These are phyloP conservation scores for Nissolia schottii DNA, from an alignment of 306 rosid genomes.

Conservation along the genomic window DNA sequence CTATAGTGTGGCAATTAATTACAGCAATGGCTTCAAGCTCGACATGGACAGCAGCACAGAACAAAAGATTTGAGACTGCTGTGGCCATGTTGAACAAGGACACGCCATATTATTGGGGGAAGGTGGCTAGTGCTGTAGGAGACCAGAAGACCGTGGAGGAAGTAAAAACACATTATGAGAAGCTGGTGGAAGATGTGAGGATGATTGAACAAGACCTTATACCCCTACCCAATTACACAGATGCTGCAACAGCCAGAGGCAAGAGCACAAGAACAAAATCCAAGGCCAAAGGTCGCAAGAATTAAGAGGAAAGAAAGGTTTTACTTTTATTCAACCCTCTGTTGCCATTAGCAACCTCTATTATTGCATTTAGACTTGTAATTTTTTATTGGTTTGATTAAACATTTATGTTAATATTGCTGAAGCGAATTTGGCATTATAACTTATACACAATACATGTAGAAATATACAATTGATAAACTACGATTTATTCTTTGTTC, in stretches of 20 bases:
- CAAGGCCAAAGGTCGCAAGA: constrained; percentile 21
- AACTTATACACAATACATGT: too few relatives aligned
- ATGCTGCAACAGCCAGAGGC: neutral
- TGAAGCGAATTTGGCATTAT: too few relatives aligned
- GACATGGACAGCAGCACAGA: constrained; percentile 60
- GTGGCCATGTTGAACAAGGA: constrained; percentile 56
- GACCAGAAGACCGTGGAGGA: constrained; percentile 79
- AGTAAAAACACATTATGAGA: constrained; percentile 61
- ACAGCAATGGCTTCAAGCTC: constrained; percentile 54
- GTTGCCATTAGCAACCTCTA: neutral
- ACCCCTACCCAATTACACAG: constrained; percentile 63
- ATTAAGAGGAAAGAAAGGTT: constrained; percentile 57
- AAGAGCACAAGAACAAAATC: neutral
- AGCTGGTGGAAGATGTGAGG: constrained; percentile 60
- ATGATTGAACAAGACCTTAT: constrained; percentile 61
- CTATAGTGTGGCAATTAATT: neutral
- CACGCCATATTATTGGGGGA: constrained; percentile 66
- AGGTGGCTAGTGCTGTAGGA: constrained; percentile 65
- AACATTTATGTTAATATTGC: too few relatives aligned
- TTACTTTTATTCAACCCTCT: neutral
- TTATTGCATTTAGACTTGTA: too few relatives aligned
- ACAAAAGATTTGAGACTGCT: constrained; percentile 80
- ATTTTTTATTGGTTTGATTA: too few relatives aligned
- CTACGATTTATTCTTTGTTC: too few relatives aligned
- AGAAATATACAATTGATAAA: too few relatives aligned